These are phyloP conservation scores for Myxozyma neglecta DNA, from an alignment of 805 yeast species.

Conservation along the genomic window DNA sequence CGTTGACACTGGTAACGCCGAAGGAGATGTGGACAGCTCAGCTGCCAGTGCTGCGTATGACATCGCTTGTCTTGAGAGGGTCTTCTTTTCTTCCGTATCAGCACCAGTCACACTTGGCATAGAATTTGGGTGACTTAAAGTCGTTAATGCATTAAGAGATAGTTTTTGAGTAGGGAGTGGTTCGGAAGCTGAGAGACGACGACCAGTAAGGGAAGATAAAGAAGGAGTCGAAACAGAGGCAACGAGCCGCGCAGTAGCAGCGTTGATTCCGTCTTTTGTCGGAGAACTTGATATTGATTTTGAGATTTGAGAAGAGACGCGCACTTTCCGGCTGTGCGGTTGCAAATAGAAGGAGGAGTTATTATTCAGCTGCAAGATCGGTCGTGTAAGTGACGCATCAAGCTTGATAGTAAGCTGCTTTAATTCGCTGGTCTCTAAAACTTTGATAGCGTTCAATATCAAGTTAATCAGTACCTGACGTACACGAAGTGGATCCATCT, in stretches of 20 bases:
- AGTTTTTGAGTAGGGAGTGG: neutral
- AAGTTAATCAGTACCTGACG: slow-evolving; percentile 90
- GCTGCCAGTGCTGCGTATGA: slow-evolving; percentile 30
- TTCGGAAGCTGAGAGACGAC: neutral
- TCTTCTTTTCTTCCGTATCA: neutral
- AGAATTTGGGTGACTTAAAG: neutral
- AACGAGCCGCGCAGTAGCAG: neutral
- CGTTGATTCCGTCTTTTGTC: neutral
- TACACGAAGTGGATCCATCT: slow-evolving; percentile 88
- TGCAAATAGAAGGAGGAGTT: slow-evolving; percentile 18
- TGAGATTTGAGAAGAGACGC: neutral
- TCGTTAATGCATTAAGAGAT: no score
- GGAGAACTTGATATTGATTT: slow-evolving; percentile 5
- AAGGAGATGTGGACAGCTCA: slow-evolving; percentile 19
- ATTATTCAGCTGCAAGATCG: slow-evolving; percentile 16
- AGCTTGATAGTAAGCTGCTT: slow-evolving; percentile 45
- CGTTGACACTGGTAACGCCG: neutral
- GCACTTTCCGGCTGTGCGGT: neutral
- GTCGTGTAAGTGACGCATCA: slow-evolving; percentile 25
- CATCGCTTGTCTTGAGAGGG: neutral
- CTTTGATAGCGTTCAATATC: slow-evolving; percentile 85
- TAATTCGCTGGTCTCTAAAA: slow-evolving; percentile 84
- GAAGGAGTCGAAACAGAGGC: slow-evolving; percentile 4
- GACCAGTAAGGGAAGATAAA: neutral
- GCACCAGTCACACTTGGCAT: neutral